These are phyloP conservation scores for Gossypium australe DNA, from an alignment of 345 rosid genomes.

Conservation along the genomic window DNA sequence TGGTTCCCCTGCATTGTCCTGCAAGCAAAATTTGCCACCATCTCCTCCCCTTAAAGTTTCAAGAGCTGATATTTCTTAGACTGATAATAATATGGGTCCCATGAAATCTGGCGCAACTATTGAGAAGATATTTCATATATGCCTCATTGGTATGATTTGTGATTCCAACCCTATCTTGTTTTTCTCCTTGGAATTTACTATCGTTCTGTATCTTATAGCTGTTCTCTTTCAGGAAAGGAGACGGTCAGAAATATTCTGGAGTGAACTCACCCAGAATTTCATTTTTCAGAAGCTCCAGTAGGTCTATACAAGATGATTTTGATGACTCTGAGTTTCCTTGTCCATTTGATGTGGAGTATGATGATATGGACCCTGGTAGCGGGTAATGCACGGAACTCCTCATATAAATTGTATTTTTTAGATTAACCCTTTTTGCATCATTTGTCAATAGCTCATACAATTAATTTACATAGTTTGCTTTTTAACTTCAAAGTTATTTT, in stretches of 20 bases:
- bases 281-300: slow-evolving; percentile 40
- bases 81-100: slow-evolving; percentile 34
- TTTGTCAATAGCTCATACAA: background rate
- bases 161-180: background rate
- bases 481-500: background rate
- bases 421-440: slow-evolving; percentile 3
- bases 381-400: slow-evolving; percentile 36
- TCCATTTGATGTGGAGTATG: slow-evolving; percentile 78
- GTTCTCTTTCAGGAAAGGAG: slow-evolving; percentile 49
- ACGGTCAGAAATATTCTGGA: slow-evolving; percentile 38
- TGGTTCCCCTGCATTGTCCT: slow-evolving; percentile 31
- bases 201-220: slow-evolving; percentile 29
- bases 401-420: background rate
- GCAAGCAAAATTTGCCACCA: slow-evolving; percentile 1
- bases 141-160: slow-evolving; percentile 1
- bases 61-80: slow-evolving; percentile 35
- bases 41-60: slow-evolving; percentile 29
- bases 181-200: slow-evolving; percentile 1
- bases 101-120: slow-evolving; percentile 34
- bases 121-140: slow-evolving; percentile 57
- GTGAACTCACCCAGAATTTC: slow-evolving; percentile 53
- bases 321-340: slow-evolving; percentile 75
- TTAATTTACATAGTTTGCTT: background rate
- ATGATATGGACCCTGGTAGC: slow-evolving; percentile 58
- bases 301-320: slow-evolving; percentile 66